A percentile compares a stretch with the other conserved stretches of the same genome.
phyloP scores from a whole-genome alignment of 805 yeast genomes.

The Metschnikowia chrysomelidarum region DNA sequence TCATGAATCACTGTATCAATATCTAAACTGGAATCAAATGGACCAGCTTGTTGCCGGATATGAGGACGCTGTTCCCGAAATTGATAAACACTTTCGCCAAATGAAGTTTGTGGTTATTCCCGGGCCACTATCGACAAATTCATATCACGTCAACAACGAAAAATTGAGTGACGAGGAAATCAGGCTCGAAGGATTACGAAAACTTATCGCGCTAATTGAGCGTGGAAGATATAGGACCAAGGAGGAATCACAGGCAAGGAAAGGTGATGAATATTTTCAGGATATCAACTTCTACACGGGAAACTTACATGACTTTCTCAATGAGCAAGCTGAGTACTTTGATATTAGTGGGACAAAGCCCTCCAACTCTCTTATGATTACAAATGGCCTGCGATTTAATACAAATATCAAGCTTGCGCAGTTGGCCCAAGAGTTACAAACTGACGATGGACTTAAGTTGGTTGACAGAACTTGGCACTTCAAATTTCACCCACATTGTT shows the following conservation, averaged over 20 bases:
- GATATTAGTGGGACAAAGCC: slow-evolving; percentile 38
- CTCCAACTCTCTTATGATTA: slow-evolving; percentile 28
- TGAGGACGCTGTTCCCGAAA: slow-evolving; percentile 64
- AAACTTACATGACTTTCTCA: slow-evolving; percentile 63
- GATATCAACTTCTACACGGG: slow-evolving; percentile 89
- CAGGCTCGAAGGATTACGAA: slow-evolving; percentile 86
- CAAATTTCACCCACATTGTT: slow-evolving; percentile 71
- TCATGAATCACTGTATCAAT: slow-evolving; percentile 48
- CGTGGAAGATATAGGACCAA: slow-evolving; percentile 45
- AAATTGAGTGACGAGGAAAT: slow-evolving; percentile 77
- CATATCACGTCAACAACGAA: slow-evolving; percentile 52
- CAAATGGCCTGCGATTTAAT: slow-evolving; percentile 41
- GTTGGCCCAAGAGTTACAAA: slow-evolving; percentile 65
- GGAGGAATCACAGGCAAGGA: slow-evolving; percentile 24
- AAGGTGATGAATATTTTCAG: slow-evolving; percentile 54
- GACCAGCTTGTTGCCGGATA: slow-evolving; percentile 93
- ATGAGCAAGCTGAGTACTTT: slow-evolving; percentile 43
- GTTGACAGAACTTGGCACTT: slow-evolving; percentile 91
- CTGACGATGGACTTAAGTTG: slow-evolving; percentile 59
- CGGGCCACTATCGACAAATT: slow-evolving; percentile 60
- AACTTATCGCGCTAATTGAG: slow-evolving; percentile 60
- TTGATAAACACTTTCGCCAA: slow-evolving; percentile 53
- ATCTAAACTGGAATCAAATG: slow-evolving; percentile 83
- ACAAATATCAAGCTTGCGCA: slow-evolving; percentile 49
- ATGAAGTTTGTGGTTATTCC: slow-evolving; percentile 87